These are phyloP conservation scores for Aspergillus sclerotiicarbonarius DNA, from an alignment of 495 filamentous ascomycete genomes.

Conservation along the genomic window DNA sequence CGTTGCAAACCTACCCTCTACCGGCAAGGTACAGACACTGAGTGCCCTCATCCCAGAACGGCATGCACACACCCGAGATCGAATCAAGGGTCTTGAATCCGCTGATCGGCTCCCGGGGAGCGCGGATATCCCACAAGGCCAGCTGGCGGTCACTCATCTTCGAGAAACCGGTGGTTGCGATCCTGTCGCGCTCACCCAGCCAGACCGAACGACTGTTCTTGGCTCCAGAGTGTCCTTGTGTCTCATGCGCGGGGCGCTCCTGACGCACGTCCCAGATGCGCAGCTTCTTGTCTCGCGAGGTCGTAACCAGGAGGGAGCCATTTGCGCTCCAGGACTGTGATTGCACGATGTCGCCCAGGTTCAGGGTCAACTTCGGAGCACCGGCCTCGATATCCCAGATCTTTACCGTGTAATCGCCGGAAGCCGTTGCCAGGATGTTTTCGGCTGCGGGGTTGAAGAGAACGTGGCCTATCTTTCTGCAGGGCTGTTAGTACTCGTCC, in stretches of 20 bases:
- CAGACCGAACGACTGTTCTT: slow-evolving; percentile 96
- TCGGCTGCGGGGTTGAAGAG: slow-evolving; percentile 96
- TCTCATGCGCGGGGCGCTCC: slow-evolving; percentile 81
- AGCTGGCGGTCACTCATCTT: slow-evolving; percentile 97
- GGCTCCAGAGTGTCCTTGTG: slow-evolving; percentile 81
- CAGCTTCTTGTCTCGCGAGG: slow-evolving; percentile 96
- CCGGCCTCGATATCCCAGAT: slow-evolving; percentile 92
- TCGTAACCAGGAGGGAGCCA: slow-evolving; percentile 85
- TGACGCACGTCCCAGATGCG: slow-evolving; percentile 96
- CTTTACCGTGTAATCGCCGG: slow-evolving; percentile 93
- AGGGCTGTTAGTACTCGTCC: slow-evolving; percentile 29
- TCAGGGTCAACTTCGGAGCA: slow-evolving; percentile 66
- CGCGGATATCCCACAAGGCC: slow-evolving; percentile 89
- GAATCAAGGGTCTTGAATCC: slow-evolving; percentile 87
- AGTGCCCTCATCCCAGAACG: slow-evolving; percentile 98
- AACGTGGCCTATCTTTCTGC: slow-evolving; percentile 92
- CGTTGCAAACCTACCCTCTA: slow-evolving; percentile 69
- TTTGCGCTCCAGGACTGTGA: slow-evolving; percentile 94
- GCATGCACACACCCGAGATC: slow-evolving; percentile 97
- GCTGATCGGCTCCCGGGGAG: slow-evolving; percentile 74
- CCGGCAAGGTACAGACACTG: slow-evolving; percentile 92
- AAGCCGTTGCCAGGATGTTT: slow-evolving; percentile 91
- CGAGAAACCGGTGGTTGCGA: slow-evolving; percentile 95
- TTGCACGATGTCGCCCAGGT: slow-evolving; percentile 88
- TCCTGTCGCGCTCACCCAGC: slow-evolving; percentile 92